Evolutionary conservation across 2,329 filamentous ascomycete species (phyloP).

Genomic region (Trichophyton mentagrophytes): DNA sequence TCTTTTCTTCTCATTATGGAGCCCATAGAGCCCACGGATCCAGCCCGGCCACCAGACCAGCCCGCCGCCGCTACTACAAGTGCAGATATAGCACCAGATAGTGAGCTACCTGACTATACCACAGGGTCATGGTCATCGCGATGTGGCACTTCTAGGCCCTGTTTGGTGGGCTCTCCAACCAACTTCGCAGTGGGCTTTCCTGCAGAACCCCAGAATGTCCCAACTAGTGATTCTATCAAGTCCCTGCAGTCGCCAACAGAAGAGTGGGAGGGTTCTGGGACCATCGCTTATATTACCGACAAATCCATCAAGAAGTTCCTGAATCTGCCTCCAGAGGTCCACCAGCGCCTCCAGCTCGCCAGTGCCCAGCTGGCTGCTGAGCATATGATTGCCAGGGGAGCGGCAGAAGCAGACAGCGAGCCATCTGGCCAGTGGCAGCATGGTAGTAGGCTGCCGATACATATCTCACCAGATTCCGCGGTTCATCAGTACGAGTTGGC

Average conservation of each 20-base stretch:
- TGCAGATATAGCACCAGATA: neutral
- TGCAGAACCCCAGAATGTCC: no score
- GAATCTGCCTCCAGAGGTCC: conserved; percentile 10
- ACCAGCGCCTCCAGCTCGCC: conserved; percentile 11
- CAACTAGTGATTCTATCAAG: neutral
- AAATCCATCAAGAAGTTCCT: conserved; percentile 6
- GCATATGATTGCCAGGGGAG: neutral
- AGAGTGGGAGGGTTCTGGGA: conserved; percentile 7
- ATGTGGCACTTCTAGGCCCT: no score
- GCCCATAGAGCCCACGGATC: no score
- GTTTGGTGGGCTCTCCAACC: no score
- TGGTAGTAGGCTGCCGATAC: neutral
- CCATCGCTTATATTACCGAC: conserved; percentile 7
- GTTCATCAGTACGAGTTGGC: conserved; percentile 11
- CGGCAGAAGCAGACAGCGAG: neutral
- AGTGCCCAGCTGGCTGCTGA: conserved; percentile 10
- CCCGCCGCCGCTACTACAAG: neutral
- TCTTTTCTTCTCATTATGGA: no score
- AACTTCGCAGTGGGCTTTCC: no score
- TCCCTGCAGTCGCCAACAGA: neutral
- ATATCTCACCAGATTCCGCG: neutral
- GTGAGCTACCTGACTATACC: neutral
- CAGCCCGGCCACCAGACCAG: no score
- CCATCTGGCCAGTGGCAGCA: neutral
- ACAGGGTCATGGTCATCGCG: neutral